Percentiles rank a stretch among this genome's conserved stretches.
Evolutionary conservation across 371 early-diverging fungal species (phyloP).

Genomic region (Chytridiales sp.): DNA sequence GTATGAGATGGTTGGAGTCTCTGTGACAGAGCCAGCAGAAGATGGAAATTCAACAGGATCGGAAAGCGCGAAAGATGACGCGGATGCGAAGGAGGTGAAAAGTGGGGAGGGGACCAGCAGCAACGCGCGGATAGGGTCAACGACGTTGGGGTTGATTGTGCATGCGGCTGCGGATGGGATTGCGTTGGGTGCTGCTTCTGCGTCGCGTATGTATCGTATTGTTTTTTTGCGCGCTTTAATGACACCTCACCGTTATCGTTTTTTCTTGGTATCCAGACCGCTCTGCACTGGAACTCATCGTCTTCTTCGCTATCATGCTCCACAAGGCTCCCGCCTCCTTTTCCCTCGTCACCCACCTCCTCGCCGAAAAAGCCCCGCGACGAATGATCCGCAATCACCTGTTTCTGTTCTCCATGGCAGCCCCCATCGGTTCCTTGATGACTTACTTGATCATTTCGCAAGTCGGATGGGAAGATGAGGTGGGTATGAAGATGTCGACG

Average conservation of each 20-base stretch:
- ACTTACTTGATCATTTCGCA: slow-evolving; percentile 58
- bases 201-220: slow-evolving; percentile 31
- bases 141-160: slow-evolving; percentile 84
- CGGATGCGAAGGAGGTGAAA: slow-evolving; percentile 5
- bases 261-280: slow-evolving; percentile 22
- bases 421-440: slow-evolving; percentile 77
- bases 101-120: not conserved
- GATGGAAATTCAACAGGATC: too few species aligned
- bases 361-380: slow-evolving; percentile 66
- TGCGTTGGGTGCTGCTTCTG: slow-evolving; percentile 81
- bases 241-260: not conserved
- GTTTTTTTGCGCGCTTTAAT: not conserved
- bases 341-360: slow-evolving; percentile 80
- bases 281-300: slow-evolving; percentile 68
- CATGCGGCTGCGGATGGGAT: slow-evolving; percentile 96
- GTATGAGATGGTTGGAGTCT: not conserved
- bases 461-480: slow-evolving; percentile 31
- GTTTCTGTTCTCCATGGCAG: slow-evolving; percentile 77
- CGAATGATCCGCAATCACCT: slow-evolving; percentile 72
- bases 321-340: slow-evolving; percentile 96
- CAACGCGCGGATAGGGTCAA: slow-evolving; percentile 34
- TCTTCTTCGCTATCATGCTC: slow-evolving; percentile 93
- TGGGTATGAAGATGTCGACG: slow-evolving; percentile 70
- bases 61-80: too few species aligned
- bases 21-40: not conserved